phyloP scores from a whole-genome alignment of 306 rosid species.

The Vachellia collinsii region DNA sequence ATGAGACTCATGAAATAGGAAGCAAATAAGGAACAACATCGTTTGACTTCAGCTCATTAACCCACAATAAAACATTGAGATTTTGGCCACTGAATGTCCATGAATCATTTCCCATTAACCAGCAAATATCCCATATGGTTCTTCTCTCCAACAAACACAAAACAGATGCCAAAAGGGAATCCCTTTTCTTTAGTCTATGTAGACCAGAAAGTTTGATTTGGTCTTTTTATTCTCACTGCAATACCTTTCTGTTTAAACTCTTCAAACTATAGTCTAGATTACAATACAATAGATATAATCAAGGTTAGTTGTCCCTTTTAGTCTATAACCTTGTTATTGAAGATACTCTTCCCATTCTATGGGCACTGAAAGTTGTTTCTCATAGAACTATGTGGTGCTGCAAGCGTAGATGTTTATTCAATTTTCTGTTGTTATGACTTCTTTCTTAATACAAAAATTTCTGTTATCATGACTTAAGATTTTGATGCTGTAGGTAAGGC shows the following conservation, averaged over 20 bases:
- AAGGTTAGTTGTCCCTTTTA: slow-evolving; percentile 29
- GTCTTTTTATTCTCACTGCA: background rate
- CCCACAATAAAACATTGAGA: background rate
- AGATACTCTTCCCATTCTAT: slow-evolving; percentile 27
- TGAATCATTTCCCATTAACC: background rate
- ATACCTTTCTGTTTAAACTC: background rate
- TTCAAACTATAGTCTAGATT: background rate
- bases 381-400: slow-evolving; percentile 5
- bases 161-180: background rate
- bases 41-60: background rate
- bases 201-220: background rate
- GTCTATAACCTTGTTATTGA: slow-evolving; percentile 27
- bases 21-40: background rate
- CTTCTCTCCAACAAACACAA: background rate
- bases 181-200: background rate
- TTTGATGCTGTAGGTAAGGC: slow-evolving; percentile 62
- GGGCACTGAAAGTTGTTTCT: slow-evolving; percentile 31
- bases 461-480: slow-evolving; percentile 34
- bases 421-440: no score
- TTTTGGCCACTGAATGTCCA: background rate
- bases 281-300: background rate
- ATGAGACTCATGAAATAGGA: background rate
- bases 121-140: background rate
- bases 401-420: slow-evolving; percentile 28
- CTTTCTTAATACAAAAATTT: no score